phyloP scores from a whole-genome alignment of 305 asterid genomes.

The Withania somnifera region DNA sequence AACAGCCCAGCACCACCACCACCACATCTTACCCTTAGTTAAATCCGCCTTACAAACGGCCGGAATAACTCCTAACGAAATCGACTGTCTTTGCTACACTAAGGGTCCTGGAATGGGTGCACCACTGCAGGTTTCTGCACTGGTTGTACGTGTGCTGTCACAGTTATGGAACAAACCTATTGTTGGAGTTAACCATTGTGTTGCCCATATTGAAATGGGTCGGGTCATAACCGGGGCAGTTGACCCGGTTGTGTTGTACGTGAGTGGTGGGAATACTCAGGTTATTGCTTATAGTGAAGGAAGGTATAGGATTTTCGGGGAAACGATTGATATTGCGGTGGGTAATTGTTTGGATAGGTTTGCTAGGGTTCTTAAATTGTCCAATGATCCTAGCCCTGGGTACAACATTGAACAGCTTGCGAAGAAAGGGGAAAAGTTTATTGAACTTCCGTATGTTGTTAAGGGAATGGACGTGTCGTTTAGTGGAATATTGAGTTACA shows the following conservation, averaged over 20 bases:
- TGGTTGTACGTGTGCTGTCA: slow-evolving; percentile 75
- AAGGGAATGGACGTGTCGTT: slow-evolving; percentile 99
- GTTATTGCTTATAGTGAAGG: slow-evolving; percentile 97
- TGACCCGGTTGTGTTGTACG: slow-evolving; percentile 92
- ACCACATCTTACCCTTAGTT: slow-evolving; percentile 69
- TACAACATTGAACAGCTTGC: slow-evolving; percentile 99
- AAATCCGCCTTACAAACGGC: slow-evolving; percentile 65
- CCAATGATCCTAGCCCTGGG: slow-evolving; percentile 98
- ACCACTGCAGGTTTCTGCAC: slow-evolving; percentile 69
- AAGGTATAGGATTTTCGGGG: slow-evolving; percentile 87
- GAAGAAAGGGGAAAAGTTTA: slow-evolving; percentile 76
- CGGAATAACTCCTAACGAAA: slow-evolving; percentile 31
- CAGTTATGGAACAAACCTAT: slow-evolving; percentile 97
- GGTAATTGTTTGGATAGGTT: slow-evolving; percentile 97
- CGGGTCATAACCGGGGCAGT: slow-evolving; percentile 91
- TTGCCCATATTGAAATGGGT: slow-evolving; percentile 99
- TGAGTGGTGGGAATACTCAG: slow-evolving; percentile 99
- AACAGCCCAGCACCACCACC: slow-evolving; percentile 93
- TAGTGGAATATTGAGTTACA: slow-evolving; percentile 89
- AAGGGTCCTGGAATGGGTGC: slow-evolving; percentile 99
- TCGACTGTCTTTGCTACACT: slow-evolving; percentile 91
- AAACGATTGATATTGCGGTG: slow-evolving; percentile 93
- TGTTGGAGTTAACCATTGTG: slow-evolving; percentile 89
- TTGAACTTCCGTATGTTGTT: slow-evolving; percentile 91
- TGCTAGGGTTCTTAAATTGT: slow-evolving; percentile 85